A percentile compares a stretch with the other conserved stretches of the same genome.
phyloP scores from a whole-genome alignment of 768 basidiomycete genomes.

The Trametes elegans region DNA sequence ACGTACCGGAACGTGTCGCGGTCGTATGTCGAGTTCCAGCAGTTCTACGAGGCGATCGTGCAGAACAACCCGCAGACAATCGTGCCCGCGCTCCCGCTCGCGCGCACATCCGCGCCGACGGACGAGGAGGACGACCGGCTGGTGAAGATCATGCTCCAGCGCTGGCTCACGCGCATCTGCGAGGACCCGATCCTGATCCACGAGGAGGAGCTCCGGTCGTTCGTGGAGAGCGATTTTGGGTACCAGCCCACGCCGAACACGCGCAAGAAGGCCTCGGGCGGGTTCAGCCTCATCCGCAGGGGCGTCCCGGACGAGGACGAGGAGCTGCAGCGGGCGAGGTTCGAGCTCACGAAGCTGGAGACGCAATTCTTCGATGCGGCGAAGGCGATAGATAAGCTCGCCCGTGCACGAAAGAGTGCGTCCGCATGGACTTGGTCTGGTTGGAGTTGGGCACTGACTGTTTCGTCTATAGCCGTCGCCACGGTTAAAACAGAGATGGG shows the following conservation, averaged over 20 bases:
- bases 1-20: conserved; percentile 93
- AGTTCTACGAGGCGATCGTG: conserved; percentile 88
- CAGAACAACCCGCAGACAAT: conserved; percentile 95
- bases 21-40: conserved; percentile 92
- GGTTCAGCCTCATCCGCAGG: conserved; percentile 74
- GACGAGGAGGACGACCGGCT: conserved; percentile 98
- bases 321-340: conserved; percentile 83
- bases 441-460: conserved; percentile 1
- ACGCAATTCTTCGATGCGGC: conserved; percentile 90
- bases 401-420: conserved; percentile 75
- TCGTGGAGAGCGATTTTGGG: conserved; percentile 97
- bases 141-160: conserved; percentile 90
- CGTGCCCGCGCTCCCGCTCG: conserved; percentile 91
- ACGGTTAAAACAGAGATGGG: conserved; percentile 84
- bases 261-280: conserved; percentile 67
- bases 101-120: conserved; percentile 93
- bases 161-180: conserved; percentile 91
- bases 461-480: conserved; percentile 59
- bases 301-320: conserved; percentile 94
- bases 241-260: conserved; percentile 83
- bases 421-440: conserved; percentile 2
- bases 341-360: conserved; percentile 90
- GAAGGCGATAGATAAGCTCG: conserved; percentile 85
- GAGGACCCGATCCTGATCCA: conserved; percentile 85
- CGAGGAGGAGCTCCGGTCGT: conserved; percentile 92